These are phyloP conservation scores for Holtermannia corniformis DNA, from an alignment of 768 basidiomycete genomes.

Conservation along the genomic window DNA sequence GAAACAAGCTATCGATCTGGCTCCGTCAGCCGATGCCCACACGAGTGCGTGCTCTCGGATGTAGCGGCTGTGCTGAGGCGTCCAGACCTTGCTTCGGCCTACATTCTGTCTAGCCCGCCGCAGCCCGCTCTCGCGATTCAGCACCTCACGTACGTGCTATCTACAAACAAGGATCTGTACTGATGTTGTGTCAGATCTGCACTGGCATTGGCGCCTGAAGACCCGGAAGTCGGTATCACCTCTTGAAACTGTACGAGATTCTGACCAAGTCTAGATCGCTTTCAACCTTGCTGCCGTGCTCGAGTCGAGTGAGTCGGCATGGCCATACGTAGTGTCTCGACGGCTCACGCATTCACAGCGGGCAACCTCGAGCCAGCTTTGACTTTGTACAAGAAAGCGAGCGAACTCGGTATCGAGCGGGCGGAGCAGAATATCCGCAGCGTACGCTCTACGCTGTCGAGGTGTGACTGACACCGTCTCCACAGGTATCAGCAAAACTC, in stretches of 20 bases:
- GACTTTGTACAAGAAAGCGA: slow-evolving; percentile 38
- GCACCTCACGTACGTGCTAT: slow-evolving; percentile 34
- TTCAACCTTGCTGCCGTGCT: slow-evolving; percentile 41
- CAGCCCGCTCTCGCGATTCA: slow-evolving; percentile 41
- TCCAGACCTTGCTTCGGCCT: slow-evolving; percentile 41
- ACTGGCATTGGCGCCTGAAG: slow-evolving; percentile 34
- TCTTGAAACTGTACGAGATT: neutral
- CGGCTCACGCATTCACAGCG: slow-evolving; percentile 9
- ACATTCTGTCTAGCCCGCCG: slow-evolving; percentile 40
- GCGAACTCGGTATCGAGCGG: slow-evolving; percentile 38
- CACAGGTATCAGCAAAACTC: neutral
- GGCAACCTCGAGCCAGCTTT: slow-evolving; percentile 40
- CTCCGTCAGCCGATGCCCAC: slow-evolving; percentile 40
- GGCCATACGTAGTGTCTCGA: neutral
- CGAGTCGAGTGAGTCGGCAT: slow-evolving; percentile 30
- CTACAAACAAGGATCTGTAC: neutral
- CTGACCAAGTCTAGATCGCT: slow-evolving; percentile 22
- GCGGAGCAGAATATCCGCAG: slow-evolving; percentile 41
- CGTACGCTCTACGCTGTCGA: slow-evolving; percentile 8
- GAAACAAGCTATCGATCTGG: slow-evolving; percentile 27
- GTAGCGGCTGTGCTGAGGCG: neutral
- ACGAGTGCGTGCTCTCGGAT: slow-evolving; percentile 30
- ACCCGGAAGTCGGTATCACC: slow-evolving; percentile 32
- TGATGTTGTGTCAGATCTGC: slow-evolving; percentile 20
- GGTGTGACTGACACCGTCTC: neutral